Conservation (phyloP, 805 yeast genomes). For the Kurtzmaniella fragi region DNA sequence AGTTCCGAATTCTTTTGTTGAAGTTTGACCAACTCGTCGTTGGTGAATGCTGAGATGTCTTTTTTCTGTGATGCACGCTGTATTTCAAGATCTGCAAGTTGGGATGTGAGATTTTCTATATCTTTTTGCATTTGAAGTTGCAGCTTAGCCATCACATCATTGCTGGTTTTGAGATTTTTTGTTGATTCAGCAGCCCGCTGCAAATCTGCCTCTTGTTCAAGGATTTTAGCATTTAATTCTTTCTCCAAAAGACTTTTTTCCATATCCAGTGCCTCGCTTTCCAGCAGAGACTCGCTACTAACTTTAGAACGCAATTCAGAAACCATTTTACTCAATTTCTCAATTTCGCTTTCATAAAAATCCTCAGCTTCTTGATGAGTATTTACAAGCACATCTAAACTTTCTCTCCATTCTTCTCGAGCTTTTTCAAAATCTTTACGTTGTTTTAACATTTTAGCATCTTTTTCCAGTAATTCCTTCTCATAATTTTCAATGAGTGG, state of each 20-base stretch:
- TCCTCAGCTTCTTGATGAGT: conserved; percentile 53
- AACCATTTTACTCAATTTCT: conserved; percentile 17
- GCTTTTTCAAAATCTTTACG: conserved; percentile 47
- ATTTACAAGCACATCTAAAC: conserved; percentile 48
- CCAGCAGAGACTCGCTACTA: not conserved
- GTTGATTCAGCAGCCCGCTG: not conserved
- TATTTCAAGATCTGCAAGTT: conserved; percentile 8
- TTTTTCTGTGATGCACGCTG: conserved; percentile 3
- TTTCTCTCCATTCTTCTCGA: conserved; percentile 54
- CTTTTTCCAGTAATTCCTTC: conserved; percentile 36
- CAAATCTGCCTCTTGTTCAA: conserved; percentile 2
- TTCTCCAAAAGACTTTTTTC: conserved; percentile 11
- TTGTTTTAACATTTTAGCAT: conserved; percentile 42
- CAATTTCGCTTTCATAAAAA: conserved; percentile 43
- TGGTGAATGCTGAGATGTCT: not conserved
- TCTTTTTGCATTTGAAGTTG: not conserved
- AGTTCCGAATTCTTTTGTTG: not conserved
- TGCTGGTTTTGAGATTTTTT: not conserved
- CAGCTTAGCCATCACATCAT: not conserved
- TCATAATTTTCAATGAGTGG: conserved; percentile 46
- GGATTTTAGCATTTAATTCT: conserved; percentile 9
- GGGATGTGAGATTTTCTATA: conserved; percentile 7
- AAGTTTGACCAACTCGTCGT: not conserved
- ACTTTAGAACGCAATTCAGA: not conserved
- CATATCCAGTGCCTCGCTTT: conserved; percentile 2